Base-by-base conservation (phyloP, 2,329 filamentous ascomycete species). In the Microcyclosporella mali region DNA sequence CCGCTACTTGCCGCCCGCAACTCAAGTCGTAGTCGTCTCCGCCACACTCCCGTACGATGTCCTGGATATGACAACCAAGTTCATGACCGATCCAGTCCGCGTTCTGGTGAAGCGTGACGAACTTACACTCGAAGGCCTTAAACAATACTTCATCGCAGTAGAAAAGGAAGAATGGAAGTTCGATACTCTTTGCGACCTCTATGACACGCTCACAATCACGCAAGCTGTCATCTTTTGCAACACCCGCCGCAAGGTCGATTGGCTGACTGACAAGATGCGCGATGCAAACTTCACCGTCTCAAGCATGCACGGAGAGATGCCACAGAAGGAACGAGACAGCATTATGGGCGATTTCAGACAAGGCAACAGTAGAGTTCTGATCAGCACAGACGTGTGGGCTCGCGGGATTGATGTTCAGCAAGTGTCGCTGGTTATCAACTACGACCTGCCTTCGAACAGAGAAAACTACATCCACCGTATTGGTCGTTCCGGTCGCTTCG, bases 81-180 rank as follows among this genome's bases (percentile, higher is more conserved):
- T 98, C 77, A 98, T 98, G 92, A 95, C 88, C 18, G 90, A 97
- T 60, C 90, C 90, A 1, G 90, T 95, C 34, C 85, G 90, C 54
- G 94, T 97, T 61, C 78, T 97, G 18, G 90, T 97, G 66, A 95
- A 97, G 81, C 89, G 89, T 82, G 92, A 97, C 68, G 92, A 98
- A 67, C 72, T 98, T 74, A 98, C 92, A 2, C 80, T 98, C 38
- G 92, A 97, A 70, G 92, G 92, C 45, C 76, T 98, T 39, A 97
- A 97, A 73, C 92, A 98, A 67, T 98, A 95, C 74, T 98, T 95
- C 66, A 97, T 98, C 59, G 92, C 92, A 1, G 92, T 97, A 15
- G 92, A 98, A 70, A 97, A 95, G 74, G 92, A 98, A 68, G 92
- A 97, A 66, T 98, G 92, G 92, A 98, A 98, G 69, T 95, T 98